These are phyloP conservation scores for Puccinia hordei DNA, from an alignment of 1,284 basidiomycete species.

Conservation along the genomic window DNA sequence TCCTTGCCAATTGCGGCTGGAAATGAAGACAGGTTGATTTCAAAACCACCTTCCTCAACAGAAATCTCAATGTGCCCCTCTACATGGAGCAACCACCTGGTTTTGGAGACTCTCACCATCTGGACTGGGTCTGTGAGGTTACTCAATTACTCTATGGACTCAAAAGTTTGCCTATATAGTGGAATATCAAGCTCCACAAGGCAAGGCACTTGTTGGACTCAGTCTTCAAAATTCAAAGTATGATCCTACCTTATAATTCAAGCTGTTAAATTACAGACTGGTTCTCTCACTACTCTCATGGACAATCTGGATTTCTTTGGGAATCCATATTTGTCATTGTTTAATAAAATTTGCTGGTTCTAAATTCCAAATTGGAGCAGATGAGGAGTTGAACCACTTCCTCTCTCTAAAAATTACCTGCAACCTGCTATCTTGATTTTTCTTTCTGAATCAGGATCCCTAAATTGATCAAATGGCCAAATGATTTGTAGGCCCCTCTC, in stretches of 20 bases:
- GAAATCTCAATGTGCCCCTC: no score
- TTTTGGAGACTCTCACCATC: background rate
- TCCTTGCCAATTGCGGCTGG: no score
- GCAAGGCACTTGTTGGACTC: background rate
- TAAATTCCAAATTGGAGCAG: slow-evolving; percentile 12
- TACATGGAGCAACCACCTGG: slow-evolving; percentile 9
- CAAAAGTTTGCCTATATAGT: background rate
- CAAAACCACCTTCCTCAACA: no score
- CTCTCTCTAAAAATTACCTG: background rate
- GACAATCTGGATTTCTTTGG: slow-evolving; percentile 1
- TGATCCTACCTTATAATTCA: slow-evolving; percentile 3
- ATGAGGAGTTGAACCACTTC: no score
- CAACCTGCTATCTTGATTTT: background rate
- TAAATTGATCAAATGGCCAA: background rate
- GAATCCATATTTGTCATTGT: background rate
- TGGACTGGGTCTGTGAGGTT: slow-evolving; percentile 9
- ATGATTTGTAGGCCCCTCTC: background rate
- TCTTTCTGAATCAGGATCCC: background rate
- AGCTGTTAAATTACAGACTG: background rate
- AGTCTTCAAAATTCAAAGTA: no score
- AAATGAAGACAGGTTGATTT: no score
- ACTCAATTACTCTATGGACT: background rate
- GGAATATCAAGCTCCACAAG: background rate
- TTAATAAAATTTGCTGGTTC: background rate
- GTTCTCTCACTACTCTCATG: background rate